Evolutionary conservation across 495 filamentous ascomycete genomes (phyloP).

Genomic region (Penicillium argentinense): DNA sequence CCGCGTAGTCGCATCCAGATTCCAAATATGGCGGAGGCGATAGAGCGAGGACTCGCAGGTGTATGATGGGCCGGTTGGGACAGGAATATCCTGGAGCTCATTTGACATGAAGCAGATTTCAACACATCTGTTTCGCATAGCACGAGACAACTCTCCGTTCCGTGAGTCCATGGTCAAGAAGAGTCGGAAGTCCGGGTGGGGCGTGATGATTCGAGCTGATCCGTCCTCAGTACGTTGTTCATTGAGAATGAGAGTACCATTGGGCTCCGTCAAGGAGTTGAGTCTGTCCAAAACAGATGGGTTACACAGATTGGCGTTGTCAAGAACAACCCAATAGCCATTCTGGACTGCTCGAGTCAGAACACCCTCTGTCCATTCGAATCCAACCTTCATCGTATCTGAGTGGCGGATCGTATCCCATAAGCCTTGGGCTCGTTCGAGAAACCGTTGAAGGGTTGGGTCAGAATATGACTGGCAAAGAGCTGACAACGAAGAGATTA

Average conservation of each 20-base stretch:
- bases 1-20: conserved; percentile 22
- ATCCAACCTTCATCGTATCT: conserved; percentile 66
- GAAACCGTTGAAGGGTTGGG: conserved; percentile 32
- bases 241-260: conserved; percentile 84
- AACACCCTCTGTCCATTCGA: conserved; percentile 94
- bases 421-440: conserved; percentile 37
- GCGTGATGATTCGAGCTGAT: conserved; percentile 72
- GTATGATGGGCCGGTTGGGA: conserved; percentile 33
- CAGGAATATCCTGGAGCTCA: conserved; percentile 21
- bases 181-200: conserved; percentile 85
- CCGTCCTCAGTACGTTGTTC: conserved; percentile 85
- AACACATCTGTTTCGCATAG: conserved; percentile 93
- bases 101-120: conserved; percentile 72
- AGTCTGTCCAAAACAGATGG: conserved; percentile 91
- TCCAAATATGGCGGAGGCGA: conserved; percentile 49
- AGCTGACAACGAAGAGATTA: conserved; percentile 34
- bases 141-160: conserved; percentile 90
- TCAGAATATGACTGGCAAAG: conserved; percentile 31
- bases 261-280: conserved; percentile 91
- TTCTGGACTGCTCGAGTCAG: conserved; percentile 82
- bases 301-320: conserved; percentile 96
- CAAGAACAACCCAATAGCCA: conserved; percentile 90
- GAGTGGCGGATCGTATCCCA: conserved; percentile 45
- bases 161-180: conserved; percentile 94
- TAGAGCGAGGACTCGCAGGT: conserved; percentile 51